phyloP scores from a whole-genome alignment of 768 basidiomycete species.

The Filobasidium floriforme region DNA sequence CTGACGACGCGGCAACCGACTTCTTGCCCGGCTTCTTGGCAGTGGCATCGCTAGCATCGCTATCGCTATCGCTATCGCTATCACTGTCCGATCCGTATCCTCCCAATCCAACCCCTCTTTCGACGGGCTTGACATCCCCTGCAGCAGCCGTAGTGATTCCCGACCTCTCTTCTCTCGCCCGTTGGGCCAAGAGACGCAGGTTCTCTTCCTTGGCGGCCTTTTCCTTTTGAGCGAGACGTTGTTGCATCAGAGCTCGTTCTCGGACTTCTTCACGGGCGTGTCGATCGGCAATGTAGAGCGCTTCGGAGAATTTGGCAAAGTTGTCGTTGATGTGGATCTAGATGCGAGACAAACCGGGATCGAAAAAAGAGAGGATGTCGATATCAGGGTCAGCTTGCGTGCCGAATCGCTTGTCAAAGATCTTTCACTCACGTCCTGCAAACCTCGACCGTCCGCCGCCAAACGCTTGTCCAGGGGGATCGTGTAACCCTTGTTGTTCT shows the following conservation, averaged over 20 bases:
- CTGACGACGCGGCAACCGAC: neutral
- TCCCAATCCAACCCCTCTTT: constrained; percentile 64
- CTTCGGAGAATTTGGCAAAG: constrained; percentile 97
- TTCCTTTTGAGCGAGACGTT: constrained; percentile 96
- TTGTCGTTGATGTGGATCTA: constrained; percentile 98
- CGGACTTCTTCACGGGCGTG: constrained; percentile 97
- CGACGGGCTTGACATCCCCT: constrained; percentile 31
- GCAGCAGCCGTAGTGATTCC: constrained; percentile 51
- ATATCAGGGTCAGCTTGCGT: neutral
- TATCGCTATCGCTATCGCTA: constrained; percentile 58
- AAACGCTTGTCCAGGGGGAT: constrained; percentile 96
- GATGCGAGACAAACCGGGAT: neutral
- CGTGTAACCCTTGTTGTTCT: constrained; percentile 99
- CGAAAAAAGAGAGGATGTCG: neutral
- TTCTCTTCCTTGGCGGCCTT: constrained; percentile 96
- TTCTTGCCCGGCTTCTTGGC: constrained; percentile 41
- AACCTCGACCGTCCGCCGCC: constrained; percentile 93
- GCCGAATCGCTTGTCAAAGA: neutral
- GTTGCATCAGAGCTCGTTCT: constrained; percentile 93
- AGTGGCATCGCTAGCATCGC: constrained; percentile 50
- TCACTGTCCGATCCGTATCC: constrained; percentile 86
- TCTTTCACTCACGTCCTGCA: constrained; percentile 82
- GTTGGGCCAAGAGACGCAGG: constrained; percentile 83
- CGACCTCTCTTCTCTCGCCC: constrained; percentile 86
- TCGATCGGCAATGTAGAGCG: constrained; percentile 87